Evolutionary conservation across 2,329 filamentous ascomycete genomes (phyloP).

Genomic region (Neofusicoccum kwambonambiense): DNA sequence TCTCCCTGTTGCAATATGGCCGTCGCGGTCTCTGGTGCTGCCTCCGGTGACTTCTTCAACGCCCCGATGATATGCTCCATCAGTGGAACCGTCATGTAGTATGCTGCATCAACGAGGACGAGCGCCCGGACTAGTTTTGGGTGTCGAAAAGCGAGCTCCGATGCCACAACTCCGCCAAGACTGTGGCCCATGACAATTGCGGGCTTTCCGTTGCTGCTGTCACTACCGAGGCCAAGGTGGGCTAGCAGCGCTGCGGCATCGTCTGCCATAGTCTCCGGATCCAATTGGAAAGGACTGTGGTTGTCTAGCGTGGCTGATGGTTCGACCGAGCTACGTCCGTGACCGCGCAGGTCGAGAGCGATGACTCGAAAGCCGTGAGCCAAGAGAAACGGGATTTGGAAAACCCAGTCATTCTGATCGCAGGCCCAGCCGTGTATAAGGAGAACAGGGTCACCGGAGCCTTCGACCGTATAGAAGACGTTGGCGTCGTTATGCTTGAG

Average conservation of each 20-base stretch:
- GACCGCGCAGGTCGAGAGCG: conserved; percentile 23
- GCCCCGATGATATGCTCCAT: background rate
- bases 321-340: conserved; percentile 19
- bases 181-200: background rate
- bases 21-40: background rate
- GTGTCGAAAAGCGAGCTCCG: background rate
- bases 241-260: background rate
- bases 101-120: background rate
- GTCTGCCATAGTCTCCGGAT: background rate
- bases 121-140: background rate
- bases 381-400: conserved; percentile 23
- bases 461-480: conserved; percentile 25
- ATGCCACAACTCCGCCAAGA: background rate
- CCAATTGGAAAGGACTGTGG: no score
- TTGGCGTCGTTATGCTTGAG: conserved; percentile 17
- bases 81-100: background rate
- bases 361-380: conserved; percentile 21
- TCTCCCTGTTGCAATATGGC: background rate
- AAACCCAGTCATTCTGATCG: conserved; percentile 24
- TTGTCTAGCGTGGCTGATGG: background rate
- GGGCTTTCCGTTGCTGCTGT: background rate
- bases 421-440: conserved; percentile 25
- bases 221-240: background rate
- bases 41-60: background rate
- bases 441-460: conserved; percentile 21